Evolutionary conservation across 1,139 yeast species (phyloP).

Genomic region (Yamadazyma kanchanaburiensis): DNA sequence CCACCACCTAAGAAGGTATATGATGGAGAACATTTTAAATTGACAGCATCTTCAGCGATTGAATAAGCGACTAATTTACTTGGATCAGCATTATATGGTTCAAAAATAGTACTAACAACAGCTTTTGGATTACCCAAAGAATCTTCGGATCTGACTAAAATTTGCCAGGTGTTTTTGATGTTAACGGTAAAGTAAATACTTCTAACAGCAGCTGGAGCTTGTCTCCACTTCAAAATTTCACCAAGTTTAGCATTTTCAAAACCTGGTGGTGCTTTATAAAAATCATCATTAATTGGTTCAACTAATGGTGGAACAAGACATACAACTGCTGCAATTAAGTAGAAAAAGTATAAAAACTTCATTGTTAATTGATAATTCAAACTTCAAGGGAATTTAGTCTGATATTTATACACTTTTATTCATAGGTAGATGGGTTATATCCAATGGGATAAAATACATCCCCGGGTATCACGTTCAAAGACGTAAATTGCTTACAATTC

Average conservation of each 20-base stretch:
- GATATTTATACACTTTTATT: no score
- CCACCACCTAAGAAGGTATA: conserved; percentile 23
- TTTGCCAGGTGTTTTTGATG: conserved; percentile 28
- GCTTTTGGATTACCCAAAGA: conserved; percentile 26
- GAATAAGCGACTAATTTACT: conserved; percentile 29
- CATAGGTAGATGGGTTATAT: no score
- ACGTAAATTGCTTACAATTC: no score
- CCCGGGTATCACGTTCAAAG: no score
- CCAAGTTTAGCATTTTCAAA: conserved; percentile 18
- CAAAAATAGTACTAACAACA: conserved; percentile 28
- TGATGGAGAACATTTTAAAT: conserved; percentile 29
- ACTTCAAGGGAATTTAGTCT: no score
- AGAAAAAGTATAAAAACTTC: no score
- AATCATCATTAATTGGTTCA: conserved; percentile 16
- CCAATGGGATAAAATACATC: no score
- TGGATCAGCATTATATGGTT: conserved; percentile 28
- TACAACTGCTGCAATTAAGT: no score
- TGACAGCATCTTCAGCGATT: conserved; percentile 30
- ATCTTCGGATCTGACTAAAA: conserved; percentile 30
- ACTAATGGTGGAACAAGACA: no score
- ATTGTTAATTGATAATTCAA: no score
- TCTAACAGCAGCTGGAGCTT: conserved; percentile 17
- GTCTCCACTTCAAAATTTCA: conserved; percentile 19
- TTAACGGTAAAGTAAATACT: conserved; percentile 15
- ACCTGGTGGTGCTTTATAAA: conserved; percentile 20